Percentiles rank a stretch among this genome's conserved stretches.
Evolutionary conservation across 352 stramenopile species (phyloP).

Genomic region (Phytophthora syringae): DNA sequence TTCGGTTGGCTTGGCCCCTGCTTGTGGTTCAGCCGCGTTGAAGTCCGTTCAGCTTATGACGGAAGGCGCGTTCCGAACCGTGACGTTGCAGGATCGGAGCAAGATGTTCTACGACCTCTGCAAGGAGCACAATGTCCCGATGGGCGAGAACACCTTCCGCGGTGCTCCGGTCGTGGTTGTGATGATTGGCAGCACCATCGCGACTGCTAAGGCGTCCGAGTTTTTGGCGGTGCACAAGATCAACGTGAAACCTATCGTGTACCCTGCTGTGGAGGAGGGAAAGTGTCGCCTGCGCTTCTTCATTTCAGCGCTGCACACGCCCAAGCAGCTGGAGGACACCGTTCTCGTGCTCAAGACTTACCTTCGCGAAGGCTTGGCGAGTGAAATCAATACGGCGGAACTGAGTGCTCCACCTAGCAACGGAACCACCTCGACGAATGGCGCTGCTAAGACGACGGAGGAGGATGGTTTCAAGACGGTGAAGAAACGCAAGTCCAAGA

Average conservation of each 20-base stretch:
- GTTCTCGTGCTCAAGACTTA: constrained; percentile 52
- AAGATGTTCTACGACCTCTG: constrained; percentile 83
- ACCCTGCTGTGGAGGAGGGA: constrained; percentile 85
- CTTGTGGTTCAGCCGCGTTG: constrained; percentile 70
- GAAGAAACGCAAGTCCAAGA: constrained; percentile 36
- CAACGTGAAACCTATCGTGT: constrained; percentile 89
- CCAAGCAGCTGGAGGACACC: constrained; percentile 69
- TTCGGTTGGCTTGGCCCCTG: constrained; percentile 73
- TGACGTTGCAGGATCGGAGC: constrained; percentile 69
- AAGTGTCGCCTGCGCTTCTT: constrained; percentile 89
- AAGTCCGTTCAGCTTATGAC: constrained; percentile 78
- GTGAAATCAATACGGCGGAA: not conserved
- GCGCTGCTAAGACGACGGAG: constrained; percentile 8
- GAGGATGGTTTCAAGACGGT: constrained; percentile 27
- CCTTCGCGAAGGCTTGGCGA: constrained; percentile 25
- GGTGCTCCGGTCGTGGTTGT: constrained; percentile 83
- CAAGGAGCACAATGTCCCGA: constrained; percentile 63
- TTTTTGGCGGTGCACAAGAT: constrained; percentile 60
- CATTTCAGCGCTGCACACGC: constrained; percentile 79
- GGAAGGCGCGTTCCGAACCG: constrained; percentile 58
- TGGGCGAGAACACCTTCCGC: constrained; percentile 66
- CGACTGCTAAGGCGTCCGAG: constrained; percentile 76
- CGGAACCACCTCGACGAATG: not conserved
- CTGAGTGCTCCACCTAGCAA: constrained; percentile 6
- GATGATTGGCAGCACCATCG: constrained; percentile 80